Evolutionary conservation across 2,329 filamentous ascomycete species (phyloP), one percentile per base, ranked within the genome.

Genomic region (Colletotrichum liaoningense): DNA sequence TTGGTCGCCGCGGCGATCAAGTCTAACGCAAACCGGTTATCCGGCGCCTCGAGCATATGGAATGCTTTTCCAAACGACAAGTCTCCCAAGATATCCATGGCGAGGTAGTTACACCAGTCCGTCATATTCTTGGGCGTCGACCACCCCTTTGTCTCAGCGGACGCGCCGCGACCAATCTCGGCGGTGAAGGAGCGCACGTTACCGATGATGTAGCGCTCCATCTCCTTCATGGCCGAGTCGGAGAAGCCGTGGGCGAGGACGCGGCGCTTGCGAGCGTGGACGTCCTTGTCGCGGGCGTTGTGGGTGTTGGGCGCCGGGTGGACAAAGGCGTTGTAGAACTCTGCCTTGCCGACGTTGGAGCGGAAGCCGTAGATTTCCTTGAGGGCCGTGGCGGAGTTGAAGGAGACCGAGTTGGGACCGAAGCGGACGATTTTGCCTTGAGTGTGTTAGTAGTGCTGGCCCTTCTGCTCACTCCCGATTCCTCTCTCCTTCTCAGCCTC

Each of bases 241-340:
- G 90, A 90, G 80, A 95, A 94, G 38, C 91, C 93, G 77, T 93
- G 91, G n/a, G 90, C 91, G 46, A 95, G 84, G 33, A 94, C 92
- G 30, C 92, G 87, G 52, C 93, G 86, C 86, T 94, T 94, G 66
- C 92, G 90, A 35, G 92, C 92, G 79, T 95, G 93, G 55, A 90
- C 83, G 0, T 86, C 83, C 83, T 93, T 93, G 79, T 94, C 91
- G 65, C 93, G 92, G 1, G 87, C 88, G 82, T 93, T 94, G 83
- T 94, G 92, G 1, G 93, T 94, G 83, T 94, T 94, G 77, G 91
- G 89, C 1, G 90, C 89, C 19, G 92, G 92, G 69, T 93, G 91
- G 1, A 91, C 91, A 79, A 94, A 94, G 54, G 91, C 91, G 76
- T 93, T 89, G 84, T 94, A 94, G 83, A 94, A 94, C 76, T 91